phyloP scores from a whole-genome alignment of 805 yeast genomes.

The Lachancea sp. region DNA sequence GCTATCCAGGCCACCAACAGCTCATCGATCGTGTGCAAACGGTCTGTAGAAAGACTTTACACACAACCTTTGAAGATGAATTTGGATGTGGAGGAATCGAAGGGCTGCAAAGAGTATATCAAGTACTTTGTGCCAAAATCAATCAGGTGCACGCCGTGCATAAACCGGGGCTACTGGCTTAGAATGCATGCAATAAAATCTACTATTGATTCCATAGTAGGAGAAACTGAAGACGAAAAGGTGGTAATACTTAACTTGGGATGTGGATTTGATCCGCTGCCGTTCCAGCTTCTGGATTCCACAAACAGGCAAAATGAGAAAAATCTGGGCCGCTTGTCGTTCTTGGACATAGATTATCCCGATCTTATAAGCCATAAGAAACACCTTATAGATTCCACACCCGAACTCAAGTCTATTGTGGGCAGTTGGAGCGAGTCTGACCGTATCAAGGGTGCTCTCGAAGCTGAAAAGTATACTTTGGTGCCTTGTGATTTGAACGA shows the following conservation, averaged over 20 bases:
- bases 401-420: constrained; percentile 42
- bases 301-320: constrained; percentile 24
- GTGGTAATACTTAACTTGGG: constrained; percentile 61
- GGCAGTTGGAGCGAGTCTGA: constrained; percentile 25
- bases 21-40: constrained; percentile 74
- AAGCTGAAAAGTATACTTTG: constrained; percentile 45
- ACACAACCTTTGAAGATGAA: constrained; percentile 20
- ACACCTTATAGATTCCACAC: constrained; percentile 42
- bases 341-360: constrained; percentile 71
- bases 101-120: constrained; percentile 45
- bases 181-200: constrained; percentile 64
- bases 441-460: constrained; percentile 16
- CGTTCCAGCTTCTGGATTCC: constrained; percentile 44
- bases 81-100: constrained; percentile 7
- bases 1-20: constrained; percentile 82
- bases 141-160: constrained; percentile 69
- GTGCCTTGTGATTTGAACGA: constrained; percentile 64
- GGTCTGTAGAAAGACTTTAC: constrained; percentile 70
- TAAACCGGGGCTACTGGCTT: constrained; percentile 79
- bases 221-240: constrained; percentile 22
- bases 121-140: constrained; percentile 52
- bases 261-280: constrained; percentile 67
- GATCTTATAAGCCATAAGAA: constrained; percentile 55
- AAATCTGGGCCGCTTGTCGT: constrained; percentile 35
- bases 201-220: constrained; percentile 43